Base-by-base conservation (phyloP, 2,329 filamentous ascomycete genomes). In the Penicillium sp. region DNA sequence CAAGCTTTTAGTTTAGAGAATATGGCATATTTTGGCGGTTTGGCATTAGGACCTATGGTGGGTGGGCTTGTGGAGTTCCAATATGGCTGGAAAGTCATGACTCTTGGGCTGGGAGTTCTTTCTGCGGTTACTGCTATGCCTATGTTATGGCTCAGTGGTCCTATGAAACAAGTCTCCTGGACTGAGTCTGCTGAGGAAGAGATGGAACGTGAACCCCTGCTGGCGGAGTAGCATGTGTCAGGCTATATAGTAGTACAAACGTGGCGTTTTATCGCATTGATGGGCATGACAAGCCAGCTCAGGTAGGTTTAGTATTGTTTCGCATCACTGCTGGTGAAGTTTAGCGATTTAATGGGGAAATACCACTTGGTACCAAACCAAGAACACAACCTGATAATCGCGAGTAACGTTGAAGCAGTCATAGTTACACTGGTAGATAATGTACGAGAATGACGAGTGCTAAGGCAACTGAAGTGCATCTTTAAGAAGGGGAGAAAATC, bases 1-100 rank as follows among this genome's bases (percentile, higher is more conserved):
- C 85, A 87, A 67, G 73, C 87, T 0, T 88, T 87, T 69, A 83
- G 82, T 1, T 73, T 88, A 57, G 85, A 82, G 60, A 83, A 79
- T 16, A 79, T 87, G 75, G 77, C 84, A 0, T 87, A 84, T 67
- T 81, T 79, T 55, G 72, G 75, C 0, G 86, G 86, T 0, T 70
- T 87, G 41, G 80, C 83, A 0, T 50, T 86, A 3, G 86, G 86
- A 0, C 85, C 85, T 0, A 66, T 86, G 14, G 61, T 84, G 19
- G 80, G 78, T 4, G 84, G 84, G 1, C 60, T 69, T 55, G 57
- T 71, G 2, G 58, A 64, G 26, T 56, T 62, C 19, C 43, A 52
- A 16, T 62, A 56, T 17, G 68, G 67, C 2, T 73, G 69, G 68
- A 57, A 60, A 11, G 52, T 60, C 5, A 67, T 70, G 62, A 59